Conservation (phyloP, 2,329 filamentous ascomycete species). For the Colletotrichum musicola region DNA sequence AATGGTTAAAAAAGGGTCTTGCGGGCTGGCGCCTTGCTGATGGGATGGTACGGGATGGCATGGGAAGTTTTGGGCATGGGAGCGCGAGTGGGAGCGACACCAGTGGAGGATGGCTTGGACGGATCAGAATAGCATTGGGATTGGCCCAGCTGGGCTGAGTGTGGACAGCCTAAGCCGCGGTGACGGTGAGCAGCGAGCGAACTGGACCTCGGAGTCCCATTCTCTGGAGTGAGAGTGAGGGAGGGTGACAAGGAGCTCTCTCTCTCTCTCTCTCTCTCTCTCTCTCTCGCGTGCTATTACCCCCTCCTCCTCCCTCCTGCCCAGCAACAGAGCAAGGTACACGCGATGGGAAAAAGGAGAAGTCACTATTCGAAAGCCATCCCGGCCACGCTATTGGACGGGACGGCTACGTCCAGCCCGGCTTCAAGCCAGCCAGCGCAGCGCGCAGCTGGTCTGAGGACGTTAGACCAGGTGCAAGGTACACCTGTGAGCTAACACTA, state of each 20-base stretch:
- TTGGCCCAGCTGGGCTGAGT: slow-evolving; percentile 32
- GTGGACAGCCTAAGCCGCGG: slow-evolving; percentile 19
- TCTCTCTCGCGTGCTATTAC: no score
- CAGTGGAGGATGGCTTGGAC: slow-evolving; percentile 38
- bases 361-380: slow-evolving; percentile 19
- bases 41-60: slow-evolving; percentile 3
- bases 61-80: slow-evolving; percentile 4
- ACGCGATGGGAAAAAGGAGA: slow-evolving; percentile 30
- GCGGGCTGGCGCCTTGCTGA: slow-evolving; percentile 27
- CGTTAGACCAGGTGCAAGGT: no score
- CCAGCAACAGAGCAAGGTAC: neutral
- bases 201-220: no score
- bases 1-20: slow-evolving; percentile 40
- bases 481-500: no score
- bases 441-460: neutral
- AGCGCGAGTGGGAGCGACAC: slow-evolving; percentile 18
- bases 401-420: neutral
- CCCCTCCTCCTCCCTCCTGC: neutral
- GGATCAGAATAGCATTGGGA: slow-evolving; percentile 37
- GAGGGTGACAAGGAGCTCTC: no score
- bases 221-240: no score
- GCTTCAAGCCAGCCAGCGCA: neutral
- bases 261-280: no score
- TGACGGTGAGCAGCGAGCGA: slow-evolving; percentile 3
- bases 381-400: neutral